A percentile compares a stretch with the other conserved stretches of the same genome.
phyloP scores from a whole-genome alignment of 2,329 filamentous ascomycete genomes.

The Chalaropsis thielavioides region DNA sequence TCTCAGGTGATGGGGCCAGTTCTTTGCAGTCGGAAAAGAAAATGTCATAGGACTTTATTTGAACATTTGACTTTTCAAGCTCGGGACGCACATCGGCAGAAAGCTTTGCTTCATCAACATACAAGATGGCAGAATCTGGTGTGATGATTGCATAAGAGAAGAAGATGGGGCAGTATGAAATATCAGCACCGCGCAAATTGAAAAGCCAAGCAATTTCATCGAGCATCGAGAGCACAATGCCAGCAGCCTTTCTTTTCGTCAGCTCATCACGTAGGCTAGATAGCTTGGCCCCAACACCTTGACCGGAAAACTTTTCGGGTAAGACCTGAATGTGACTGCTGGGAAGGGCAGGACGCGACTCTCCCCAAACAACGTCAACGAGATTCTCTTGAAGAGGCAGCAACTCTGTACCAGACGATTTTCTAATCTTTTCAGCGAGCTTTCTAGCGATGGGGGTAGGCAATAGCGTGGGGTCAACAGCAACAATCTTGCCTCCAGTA shows the following conservation, averaged over 20 bases:
- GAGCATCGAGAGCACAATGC: conserved; percentile 84
- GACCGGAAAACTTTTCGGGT: conserved; percentile 60
- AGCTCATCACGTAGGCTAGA: conserved; percentile 79
- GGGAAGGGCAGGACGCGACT: conserved; percentile 57
- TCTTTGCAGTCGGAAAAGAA: conserved; percentile 67
- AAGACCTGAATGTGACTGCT: conserved; percentile 62
- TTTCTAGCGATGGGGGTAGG: conserved; percentile 51
- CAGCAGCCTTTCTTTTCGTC: conserved; percentile 73
- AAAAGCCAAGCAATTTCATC: conserved; percentile 99
- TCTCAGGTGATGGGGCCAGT: conserved; percentile 35
- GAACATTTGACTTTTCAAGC: conserved; percentile 53
- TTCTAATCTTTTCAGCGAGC: conserved; percentile 72
- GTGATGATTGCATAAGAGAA: conserved; percentile 92
- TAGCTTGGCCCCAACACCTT: conserved; percentile 69
- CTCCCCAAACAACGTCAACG: conserved; percentile 79
- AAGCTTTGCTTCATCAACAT: conserved; percentile 70
- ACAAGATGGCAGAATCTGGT: conserved; percentile 59
- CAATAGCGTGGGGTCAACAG: conserved; percentile 79
- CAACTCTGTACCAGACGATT: conserved; percentile 65
- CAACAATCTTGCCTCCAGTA: conserved; percentile 74
- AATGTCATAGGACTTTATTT: conserved; percentile 64
- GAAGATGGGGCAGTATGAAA: conserved; percentile 96
- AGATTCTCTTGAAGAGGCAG: conserved; percentile 67
- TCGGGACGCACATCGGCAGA: conserved; percentile 53
- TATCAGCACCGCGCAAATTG: conserved; percentile 87